Evolutionary conservation across 2,329 filamentous ascomycete genomes (phyloP).

Genomic region (Botryotinia calthae): DNA sequence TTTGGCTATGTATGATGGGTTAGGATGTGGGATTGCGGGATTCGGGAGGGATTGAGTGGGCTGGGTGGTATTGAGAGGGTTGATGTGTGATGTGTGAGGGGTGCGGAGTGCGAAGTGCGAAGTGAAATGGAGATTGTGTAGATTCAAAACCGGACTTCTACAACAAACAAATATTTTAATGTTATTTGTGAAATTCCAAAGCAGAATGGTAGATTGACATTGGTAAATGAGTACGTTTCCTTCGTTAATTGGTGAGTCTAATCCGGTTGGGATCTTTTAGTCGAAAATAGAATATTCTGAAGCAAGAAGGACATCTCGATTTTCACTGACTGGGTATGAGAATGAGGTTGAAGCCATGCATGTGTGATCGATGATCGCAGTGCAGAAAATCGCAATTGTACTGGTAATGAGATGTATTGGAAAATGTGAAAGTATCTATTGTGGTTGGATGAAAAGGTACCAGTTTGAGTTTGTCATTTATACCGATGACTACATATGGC

Average conservation of each 20-base stretch:
- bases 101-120: not conserved
- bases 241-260: not conserved
- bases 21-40: fast-evolving
- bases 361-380: not conserved
- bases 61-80: no score
- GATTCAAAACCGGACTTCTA: not conserved
- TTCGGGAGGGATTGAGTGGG: no score
- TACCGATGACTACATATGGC: not conserved
- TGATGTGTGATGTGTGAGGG: not conserved
- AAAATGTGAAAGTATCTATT: not conserved
- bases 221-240: not conserved
- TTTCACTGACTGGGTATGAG: fast-evolving
- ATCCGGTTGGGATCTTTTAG: fast-evolving
- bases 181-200: not conserved
- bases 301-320: not conserved
- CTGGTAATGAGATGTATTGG: not conserved
- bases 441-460: not conserved
- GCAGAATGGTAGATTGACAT: not conserved
- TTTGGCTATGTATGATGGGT: no score
- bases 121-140: no score
- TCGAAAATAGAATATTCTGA: not conserved
- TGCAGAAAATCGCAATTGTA: not conserved
- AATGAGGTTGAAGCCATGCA: not conserved
- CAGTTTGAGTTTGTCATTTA: not conserved
- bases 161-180: fast-evolving